Evolutionary conservation across 768 basidiomycete genomes (phyloP).

Genomic region (Omphalotus guepiniiformis): DNA sequence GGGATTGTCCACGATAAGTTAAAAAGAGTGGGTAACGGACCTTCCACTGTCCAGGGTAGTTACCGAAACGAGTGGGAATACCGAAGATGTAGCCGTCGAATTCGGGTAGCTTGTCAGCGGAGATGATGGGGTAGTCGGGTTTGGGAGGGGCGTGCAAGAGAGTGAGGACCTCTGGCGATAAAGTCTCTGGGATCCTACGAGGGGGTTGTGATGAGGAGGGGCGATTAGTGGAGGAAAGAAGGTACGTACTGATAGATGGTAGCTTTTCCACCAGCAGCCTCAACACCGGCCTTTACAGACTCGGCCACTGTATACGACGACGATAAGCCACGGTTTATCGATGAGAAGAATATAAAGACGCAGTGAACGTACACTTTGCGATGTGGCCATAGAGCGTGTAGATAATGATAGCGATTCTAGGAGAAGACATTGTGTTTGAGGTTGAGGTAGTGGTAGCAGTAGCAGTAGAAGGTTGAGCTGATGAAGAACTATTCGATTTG

Average conservation of each 20-base stretch:
- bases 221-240: neutral
- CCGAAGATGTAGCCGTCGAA: constrained; percentile 78
- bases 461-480: constrained; percentile 14
- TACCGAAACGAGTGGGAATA: constrained; percentile 78
- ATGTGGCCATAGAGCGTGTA: constrained; percentile 77
- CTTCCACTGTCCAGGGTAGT: constrained; percentile 79
- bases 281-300: constrained; percentile 44
- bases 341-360: neutral
- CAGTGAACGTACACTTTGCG: constrained; percentile 46
- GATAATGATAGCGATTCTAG: constrained; percentile 66
- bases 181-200: constrained; percentile 72
- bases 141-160: constrained; percentile 73
- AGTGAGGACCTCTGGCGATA: constrained; percentile 58
- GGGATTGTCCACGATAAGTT: neutral
- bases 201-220: neutral
- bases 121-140: constrained; percentile 65
- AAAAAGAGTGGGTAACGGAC: constrained; percentile 26
- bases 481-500: constrained; percentile 7
- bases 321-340: neutral
- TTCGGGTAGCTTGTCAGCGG: constrained; percentile 42
- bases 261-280: constrained; percentile 43
- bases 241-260: constrained; percentile 50
- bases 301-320: constrained; percentile 50
- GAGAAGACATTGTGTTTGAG: constrained; percentile 35
- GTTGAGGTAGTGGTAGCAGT: constrained; percentile 11